Evolutionary conservation across 2,329 filamentous ascomycete genomes (phyloP).

Genomic region (Hypoxylon sp.): DNA sequence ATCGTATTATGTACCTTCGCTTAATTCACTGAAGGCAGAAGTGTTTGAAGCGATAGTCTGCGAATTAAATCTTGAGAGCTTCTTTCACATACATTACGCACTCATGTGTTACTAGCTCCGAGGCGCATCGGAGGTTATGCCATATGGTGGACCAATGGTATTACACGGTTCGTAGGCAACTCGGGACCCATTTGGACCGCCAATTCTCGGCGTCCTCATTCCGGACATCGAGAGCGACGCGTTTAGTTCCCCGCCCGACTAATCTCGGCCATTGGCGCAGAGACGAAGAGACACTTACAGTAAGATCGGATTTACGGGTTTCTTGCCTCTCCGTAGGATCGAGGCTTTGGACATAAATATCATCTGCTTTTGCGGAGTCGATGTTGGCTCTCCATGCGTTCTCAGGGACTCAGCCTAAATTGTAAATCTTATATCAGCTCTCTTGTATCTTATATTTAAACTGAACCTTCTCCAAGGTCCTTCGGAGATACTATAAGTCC

Average conservation of each 20-base stretch:
- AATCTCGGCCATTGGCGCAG: conserved; percentile 18
- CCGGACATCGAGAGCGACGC: neutral
- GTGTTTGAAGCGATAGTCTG: neutral
- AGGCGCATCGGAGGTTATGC: conserved; percentile 49
- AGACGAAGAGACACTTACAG: neutral
- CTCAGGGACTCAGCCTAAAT: neutral
- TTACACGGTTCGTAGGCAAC: conserved; percentile 37
- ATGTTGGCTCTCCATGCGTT: neutral
- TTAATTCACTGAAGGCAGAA: neutral
- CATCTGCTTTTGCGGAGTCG: neutral
- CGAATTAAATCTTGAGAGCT: neutral
- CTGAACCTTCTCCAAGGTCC: neutral
- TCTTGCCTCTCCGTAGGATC: neutral
- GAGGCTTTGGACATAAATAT: conserved; percentile 2
- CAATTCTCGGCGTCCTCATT: neutral
- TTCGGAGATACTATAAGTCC: conserved; percentile 1
- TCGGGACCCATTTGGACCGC: conserved; percentile 24
- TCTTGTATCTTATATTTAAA: neutral
- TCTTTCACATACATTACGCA: neutral
- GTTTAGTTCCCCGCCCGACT: conserved; percentile 12
- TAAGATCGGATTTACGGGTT: neutral
- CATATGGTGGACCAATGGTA: conserved; percentile 50
- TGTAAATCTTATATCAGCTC: neutral
- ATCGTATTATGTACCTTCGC: neutral
- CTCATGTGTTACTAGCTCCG: conserved; percentile 42